Conservation (phyloP, 345 rosid species). For the Ailanthus altissimus region DNA sequence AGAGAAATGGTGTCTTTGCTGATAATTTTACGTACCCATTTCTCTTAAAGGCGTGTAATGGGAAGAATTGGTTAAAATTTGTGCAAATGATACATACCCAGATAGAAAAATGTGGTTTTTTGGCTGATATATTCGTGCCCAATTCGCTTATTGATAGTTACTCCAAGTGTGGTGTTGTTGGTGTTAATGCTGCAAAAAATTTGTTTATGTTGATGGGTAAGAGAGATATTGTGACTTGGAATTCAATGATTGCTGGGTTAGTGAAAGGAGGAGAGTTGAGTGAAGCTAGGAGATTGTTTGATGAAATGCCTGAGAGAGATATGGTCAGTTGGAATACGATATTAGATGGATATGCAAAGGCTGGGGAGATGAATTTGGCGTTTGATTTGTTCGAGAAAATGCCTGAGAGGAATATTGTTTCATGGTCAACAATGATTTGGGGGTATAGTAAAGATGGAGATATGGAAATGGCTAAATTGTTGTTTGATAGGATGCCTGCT, state of each 20-base stretch:
- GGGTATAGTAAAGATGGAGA: conserved; percentile 78
- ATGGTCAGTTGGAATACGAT: conserved; percentile 79
- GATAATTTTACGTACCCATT: conserved; percentile 87
- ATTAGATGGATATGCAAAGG: conserved; percentile 76
- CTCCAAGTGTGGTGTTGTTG: conserved; percentile 62
- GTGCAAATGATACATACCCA: conserved; percentile 76
- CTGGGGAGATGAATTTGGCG: conserved; percentile 62
- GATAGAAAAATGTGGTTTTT: conserved; percentile 67
- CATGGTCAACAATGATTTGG: conserved; percentile 86
- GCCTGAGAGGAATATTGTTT: conserved; percentile 78
- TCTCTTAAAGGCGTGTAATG: conserved; percentile 71
- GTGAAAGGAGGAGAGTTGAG: conserved; percentile 53
- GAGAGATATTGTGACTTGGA: conserved; percentile 81
- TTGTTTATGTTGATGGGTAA: conserved; percentile 54
- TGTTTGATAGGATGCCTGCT: conserved; percentile 80
- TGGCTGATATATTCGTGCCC: conserved; percentile 73
- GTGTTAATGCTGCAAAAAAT: conserved; percentile 63
- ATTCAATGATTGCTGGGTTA: conserved; percentile 69
- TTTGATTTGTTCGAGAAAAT: conserved; percentile 67
- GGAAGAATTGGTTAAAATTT: conserved; percentile 45
- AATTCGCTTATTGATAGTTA: conserved; percentile 83
- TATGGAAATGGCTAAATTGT: conserved; percentile 76
- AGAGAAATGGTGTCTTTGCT: conserved; percentile 45
- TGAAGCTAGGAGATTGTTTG: conserved; percentile 65
- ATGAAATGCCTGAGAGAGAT: conserved; percentile 76